Conservation (phyloP, 106 monocot genomes). For the Phalaenopsis equestris region DNA sequence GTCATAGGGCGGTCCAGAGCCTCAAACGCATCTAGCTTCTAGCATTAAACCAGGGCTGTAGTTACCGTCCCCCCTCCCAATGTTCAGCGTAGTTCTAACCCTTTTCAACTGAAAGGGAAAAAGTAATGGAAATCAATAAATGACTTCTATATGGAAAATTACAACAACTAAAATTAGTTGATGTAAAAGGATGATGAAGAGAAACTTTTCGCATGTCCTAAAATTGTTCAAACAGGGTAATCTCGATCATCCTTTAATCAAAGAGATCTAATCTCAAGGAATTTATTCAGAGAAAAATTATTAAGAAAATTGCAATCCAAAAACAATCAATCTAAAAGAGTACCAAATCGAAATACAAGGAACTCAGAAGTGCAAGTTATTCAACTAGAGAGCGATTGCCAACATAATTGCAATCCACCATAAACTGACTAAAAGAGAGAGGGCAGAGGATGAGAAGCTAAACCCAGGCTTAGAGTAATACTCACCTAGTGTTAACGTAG, state of each 20-base stretch:
- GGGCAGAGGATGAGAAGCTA: background rate
- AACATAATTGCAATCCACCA: background rate
- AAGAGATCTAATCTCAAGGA: background rate
- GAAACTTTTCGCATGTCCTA: background rate
- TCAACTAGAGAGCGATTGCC: background rate
- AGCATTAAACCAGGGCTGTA: background rate
- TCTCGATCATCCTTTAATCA: background rate
- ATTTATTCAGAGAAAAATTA: background rate
- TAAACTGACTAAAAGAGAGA: background rate
- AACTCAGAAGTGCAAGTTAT: no score
- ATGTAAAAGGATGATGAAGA: background rate
- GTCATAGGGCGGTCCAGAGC: background rate
- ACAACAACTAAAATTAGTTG: background rate
- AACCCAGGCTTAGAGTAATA: background rate
- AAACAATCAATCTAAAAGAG: background rate
- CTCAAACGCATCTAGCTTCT: background rate
- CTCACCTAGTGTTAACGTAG: background rate
- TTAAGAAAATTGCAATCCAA: background rate
- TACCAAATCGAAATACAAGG: background rate
- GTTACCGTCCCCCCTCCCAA: background rate
- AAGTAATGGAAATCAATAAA: background rate
- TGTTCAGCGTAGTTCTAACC: background rate
- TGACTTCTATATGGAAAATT: background rate
- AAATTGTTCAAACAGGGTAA: background rate
- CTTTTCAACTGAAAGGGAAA: background rate